Evolutionary conservation across 768 basidiomycete genomes (phyloP), one percentile per base, ranked within the genome.

Genomic region (Boletus tylopilopsis): DNA sequence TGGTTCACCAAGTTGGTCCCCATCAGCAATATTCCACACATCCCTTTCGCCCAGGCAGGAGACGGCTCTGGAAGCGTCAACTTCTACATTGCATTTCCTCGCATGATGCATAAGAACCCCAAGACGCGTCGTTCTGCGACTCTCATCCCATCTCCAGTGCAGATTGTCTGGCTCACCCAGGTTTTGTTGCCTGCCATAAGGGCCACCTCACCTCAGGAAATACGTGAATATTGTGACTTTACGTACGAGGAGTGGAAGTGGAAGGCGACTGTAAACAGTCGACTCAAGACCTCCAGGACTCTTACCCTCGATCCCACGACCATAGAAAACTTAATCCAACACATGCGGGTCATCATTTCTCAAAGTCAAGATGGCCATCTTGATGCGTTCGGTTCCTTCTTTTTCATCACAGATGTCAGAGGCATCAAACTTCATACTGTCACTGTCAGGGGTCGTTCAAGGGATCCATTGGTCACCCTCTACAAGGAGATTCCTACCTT

Each of bases 231-330:
- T 18, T 27, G 8, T 0, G 21, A 53, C 22, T 53, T 53, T 4
- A 53, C 46, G 16, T 53, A 53, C 1, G 46, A 53, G 16, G 47
- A 53, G 21, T 53, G 51, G 51, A 53, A 53, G 21, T 53, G 51
- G 51, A 53, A 53, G 42, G 38, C 43, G 1, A 53, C 43, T 1
- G 21, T 40, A 13, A 53, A 53, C 27, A 49, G 49, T 29, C 47
- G 36, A 2, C 33, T 53, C 16, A 53, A 44, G 39, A 1, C 1
- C 21, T 44, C 43, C 25, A 53, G 41, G 15, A 49, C 43, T 5
- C 32, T 53, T 27, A 53, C 42, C 3, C 47, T 53, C 1, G 33
- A 53, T 15, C 12, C 51, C 1, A 27, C 16, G 9, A 49, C 38
- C 4, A 53, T 53, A 0, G 19, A 49, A 6, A 23, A 32, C 22